phyloP scores from a whole-genome alignment of 805 yeast genomes.

The Pichia phayaonensis region DNA sequence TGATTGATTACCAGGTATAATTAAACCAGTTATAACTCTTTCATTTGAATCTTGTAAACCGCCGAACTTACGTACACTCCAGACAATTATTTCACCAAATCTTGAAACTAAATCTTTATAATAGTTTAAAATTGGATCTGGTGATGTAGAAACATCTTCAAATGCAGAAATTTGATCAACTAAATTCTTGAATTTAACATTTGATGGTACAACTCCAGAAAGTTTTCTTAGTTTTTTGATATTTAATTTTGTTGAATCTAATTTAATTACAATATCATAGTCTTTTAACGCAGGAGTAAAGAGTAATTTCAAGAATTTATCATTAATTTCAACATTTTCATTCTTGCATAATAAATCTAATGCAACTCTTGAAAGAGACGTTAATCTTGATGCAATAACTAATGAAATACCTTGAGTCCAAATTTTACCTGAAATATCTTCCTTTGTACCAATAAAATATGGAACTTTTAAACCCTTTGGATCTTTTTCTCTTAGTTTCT shows the following conservation, averaged over 20 bases:
- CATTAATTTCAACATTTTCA: slow-evolving; percentile 12
- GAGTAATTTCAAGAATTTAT: slow-evolving; percentile 41
- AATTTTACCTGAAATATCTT: slow-evolving; percentile 77
- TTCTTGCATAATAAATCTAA: slow-evolving; percentile 38
- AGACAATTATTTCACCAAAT: slow-evolving; percentile 60
- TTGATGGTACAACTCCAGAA: slow-evolving; percentile 49
- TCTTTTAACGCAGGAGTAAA: slow-evolving; percentile 81
- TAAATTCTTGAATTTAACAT: slow-evolving; percentile 52
- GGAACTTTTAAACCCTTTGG: slow-evolving; percentile 77
- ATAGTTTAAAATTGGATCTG: slow-evolving; percentile 56
- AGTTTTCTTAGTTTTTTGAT: slow-evolving; percentile 32
- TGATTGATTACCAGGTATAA: slow-evolving; percentile 59
- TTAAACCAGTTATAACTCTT: slow-evolving; percentile 70
- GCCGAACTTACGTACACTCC: slow-evolving; percentile 48
- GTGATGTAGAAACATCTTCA: slow-evolving; percentile 25
- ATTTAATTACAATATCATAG: slow-evolving; percentile 69
- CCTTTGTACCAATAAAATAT: slow-evolving; percentile 73
- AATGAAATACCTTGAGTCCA: slow-evolving; percentile 50
- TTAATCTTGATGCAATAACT: slow-evolving; percentile 81
- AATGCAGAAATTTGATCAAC: slow-evolving; percentile 31
- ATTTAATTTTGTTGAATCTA: slow-evolving; percentile 30
- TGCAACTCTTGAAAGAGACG: slow-evolving; percentile 79
- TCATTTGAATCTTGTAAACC: slow-evolving; percentile 39
- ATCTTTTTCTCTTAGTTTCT: slow-evolving; percentile 63
- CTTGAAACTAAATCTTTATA: slow-evolving; percentile 53